phyloP scores from a whole-genome alignment of 23 red algal genomes.

The Pyropia haitanensis region DNA sequence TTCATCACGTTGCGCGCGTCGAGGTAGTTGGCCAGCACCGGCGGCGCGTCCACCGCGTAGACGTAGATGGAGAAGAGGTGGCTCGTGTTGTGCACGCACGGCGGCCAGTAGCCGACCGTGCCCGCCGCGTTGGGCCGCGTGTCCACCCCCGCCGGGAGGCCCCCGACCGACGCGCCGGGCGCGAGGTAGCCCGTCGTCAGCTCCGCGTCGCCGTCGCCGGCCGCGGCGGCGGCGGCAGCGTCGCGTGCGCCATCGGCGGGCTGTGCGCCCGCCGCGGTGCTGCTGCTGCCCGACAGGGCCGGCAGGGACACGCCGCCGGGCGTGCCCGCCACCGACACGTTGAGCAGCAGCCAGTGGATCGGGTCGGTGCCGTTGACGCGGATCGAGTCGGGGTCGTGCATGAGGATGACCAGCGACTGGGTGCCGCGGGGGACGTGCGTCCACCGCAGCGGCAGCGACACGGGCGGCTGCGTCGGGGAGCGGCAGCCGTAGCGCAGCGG shows the following conservation, averaged over 20 bases:
- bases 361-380: constrained; percentile 16
- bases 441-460: constrained; percentile 45
- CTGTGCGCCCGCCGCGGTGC: no score
- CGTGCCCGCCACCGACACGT: constrained; percentile 17
- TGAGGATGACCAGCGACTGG: constrained; percentile 42
- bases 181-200: no score
- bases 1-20: constrained; percentile 68
- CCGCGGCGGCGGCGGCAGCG: constrained; percentile 19
- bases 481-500: constrained; percentile 50
- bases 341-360: constrained; percentile 52
- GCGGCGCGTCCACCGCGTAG: constrained; percentile 50
- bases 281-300: no score
- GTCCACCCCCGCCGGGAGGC: constrained; percentile 19
- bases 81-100: constrained; percentile 23
- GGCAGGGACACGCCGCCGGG: no score
- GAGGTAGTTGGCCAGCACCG: constrained; percentile 19
- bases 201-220: neutral
- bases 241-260: neutral
- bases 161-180: neutral
- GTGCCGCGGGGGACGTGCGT: constrained; percentile 27
- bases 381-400: constrained; percentile 37
- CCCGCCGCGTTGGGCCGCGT: constrained; percentile 25
- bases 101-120: constrained; percentile 37
- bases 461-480: constrained; percentile 17
- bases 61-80: constrained; percentile 39